A percentile compares a stretch with the other conserved stretches of the same genome.
phyloP scores from a whole-genome alignment of 1,139 yeast species.

The Trichomonascaceae sp. region DNA sequence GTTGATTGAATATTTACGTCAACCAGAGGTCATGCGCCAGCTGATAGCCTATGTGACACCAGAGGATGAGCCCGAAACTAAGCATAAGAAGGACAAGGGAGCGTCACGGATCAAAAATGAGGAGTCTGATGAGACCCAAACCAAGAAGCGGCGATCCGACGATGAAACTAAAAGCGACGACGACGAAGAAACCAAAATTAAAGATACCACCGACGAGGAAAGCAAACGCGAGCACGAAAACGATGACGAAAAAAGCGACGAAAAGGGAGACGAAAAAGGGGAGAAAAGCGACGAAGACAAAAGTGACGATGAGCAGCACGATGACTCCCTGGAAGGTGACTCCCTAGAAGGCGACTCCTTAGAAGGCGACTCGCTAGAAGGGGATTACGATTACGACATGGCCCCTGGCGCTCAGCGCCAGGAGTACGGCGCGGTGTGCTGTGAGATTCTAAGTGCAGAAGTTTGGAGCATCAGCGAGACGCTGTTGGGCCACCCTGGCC shows the following conservation, averaged over 20 bases:
- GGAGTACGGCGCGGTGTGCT: slow-evolving; percentile 73
- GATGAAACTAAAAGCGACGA: slow-evolving; percentile 13
- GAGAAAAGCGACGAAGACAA: slow-evolving; percentile 17
- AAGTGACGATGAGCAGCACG: slow-evolving; percentile 8
- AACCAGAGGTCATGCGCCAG: slow-evolving; percentile 51
- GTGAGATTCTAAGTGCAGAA: slow-evolving; percentile 83
- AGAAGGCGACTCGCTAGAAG: slow-evolving; percentile 34
- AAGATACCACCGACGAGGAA: slow-evolving; percentile 14
- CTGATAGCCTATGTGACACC: slow-evolving; percentile 56
- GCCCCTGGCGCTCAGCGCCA: slow-evolving; percentile 27
- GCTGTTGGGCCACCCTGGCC: slow-evolving; percentile 59
- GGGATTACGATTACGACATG: slow-evolving; percentile 20
- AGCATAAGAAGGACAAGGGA: slow-evolving; percentile 5
- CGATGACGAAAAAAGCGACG: slow-evolving; percentile 13
- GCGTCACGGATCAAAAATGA: slow-evolving; percentile 15
- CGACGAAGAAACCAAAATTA: slow-evolving; percentile 24
- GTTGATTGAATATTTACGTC: slow-evolving; percentile 67
- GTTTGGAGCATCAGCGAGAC: slow-evolving; percentile 93
- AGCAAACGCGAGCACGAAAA: slow-evolving; percentile 16
- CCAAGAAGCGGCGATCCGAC: slow-evolving; percentile 14
- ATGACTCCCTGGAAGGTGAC: too few relatives aligned
- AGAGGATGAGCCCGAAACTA: slow-evolving; percentile 4
- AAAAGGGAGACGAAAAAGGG: slow-evolving; percentile 10
- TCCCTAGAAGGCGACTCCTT: too few relatives aligned
- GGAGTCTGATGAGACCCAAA: slow-evolving; percentile 22